phyloP scores from a whole-genome alignment of 2,329 filamentous ascomycete genomes.

The Escovopsis sp. region DNA sequence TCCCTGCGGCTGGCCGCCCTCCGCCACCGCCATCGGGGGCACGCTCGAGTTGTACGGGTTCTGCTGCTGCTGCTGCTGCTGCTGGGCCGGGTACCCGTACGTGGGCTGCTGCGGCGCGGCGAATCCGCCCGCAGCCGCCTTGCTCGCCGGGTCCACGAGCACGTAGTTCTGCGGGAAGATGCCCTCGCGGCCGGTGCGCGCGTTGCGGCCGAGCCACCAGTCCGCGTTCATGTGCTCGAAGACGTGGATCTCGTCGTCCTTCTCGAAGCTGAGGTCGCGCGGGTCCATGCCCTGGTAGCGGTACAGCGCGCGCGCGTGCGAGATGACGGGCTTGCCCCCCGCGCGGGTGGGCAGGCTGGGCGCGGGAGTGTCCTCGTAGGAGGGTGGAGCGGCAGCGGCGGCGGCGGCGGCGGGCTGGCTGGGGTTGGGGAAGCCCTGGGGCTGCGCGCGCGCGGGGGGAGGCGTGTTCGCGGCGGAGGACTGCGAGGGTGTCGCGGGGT shows the following conservation, averaged over 20 bases:
- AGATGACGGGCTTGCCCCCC: conserved; percentile 42
- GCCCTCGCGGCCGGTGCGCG: conserved; percentile 69
- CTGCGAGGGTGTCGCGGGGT: conserved; percentile 18
- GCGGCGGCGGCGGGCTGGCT: conserved; percentile 13
- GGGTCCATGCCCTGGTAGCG: conserved; percentile 64
- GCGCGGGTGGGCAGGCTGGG: conserved; percentile 26
- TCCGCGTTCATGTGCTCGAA: conserved; percentile 91
- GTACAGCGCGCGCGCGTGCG: conserved; percentile 69
- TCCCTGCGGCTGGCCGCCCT: conserved; percentile 29
- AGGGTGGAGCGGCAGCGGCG: conserved; percentile 30
- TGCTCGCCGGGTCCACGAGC: conserved; percentile 50
- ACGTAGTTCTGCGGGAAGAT: conserved; percentile 95
- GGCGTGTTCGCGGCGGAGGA: conserved; percentile 13
- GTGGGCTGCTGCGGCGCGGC: conserved; percentile 24
- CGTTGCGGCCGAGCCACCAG: conserved; percentile 89
- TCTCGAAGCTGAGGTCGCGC: conserved; percentile 68
- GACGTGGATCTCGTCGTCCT: conserved; percentile 67
- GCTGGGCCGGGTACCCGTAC: not conserved
- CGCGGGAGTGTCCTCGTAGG: conserved; percentile 34
- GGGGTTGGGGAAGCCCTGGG: conserved; percentile 29
- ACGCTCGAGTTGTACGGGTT: conserved; percentile 55
- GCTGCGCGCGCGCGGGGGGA: conserved; percentile 7
- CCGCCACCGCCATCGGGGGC: conserved; percentile 60
- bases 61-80: conserved; percentile 24
- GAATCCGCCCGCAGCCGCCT: conserved; percentile 17